Conservation (phyloP, 331 rosid species). For the Rosa hybrid region DNA sequence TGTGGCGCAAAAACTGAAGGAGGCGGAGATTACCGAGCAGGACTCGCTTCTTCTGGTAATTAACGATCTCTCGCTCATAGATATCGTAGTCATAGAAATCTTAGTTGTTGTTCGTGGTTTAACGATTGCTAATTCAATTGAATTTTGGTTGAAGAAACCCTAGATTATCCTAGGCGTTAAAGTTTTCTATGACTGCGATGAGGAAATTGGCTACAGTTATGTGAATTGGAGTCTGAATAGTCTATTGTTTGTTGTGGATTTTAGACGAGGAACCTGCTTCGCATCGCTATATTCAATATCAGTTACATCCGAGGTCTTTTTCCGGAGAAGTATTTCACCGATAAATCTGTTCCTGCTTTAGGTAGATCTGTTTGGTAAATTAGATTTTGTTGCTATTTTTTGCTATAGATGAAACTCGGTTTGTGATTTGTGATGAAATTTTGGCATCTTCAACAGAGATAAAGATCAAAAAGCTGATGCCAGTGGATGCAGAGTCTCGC, state of each 20-base stretch:
- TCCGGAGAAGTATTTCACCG: conserved; percentile 95
- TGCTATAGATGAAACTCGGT: conserved; percentile 1
- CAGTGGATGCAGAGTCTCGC: conserved; percentile 82
- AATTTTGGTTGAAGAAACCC: conserved; percentile 13
- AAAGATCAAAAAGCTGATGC: conserved; percentile 92
- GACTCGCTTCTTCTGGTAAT: conserved; percentile 93
- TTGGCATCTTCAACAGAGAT: conserved; percentile 56
- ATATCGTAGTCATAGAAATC: neutral
- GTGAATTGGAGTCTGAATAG: conserved; percentile 14
- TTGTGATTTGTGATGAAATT: conserved; percentile 22
- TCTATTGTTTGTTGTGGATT: conserved; percentile 12
- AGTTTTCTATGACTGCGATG: neutral
- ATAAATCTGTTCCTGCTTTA: conserved; percentile 88
- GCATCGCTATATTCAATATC: conserved; percentile 93
- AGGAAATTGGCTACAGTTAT: neutral
- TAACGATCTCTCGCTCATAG: neutral
- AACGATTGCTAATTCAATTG: neutral
- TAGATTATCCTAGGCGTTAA: conserved; percentile 7
- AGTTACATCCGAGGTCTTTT: conserved; percentile 96
- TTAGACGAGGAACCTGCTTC: conserved; percentile 94
- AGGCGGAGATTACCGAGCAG: conserved; percentile 93
- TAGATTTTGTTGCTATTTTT: neutral
- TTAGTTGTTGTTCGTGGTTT: neutral
- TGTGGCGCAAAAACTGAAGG: conserved; percentile 74
- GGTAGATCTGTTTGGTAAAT: conserved; percentile 43